phyloP scores from a whole-genome alignment of 495 filamentous ascomycete species.

The Neurospora hispaniola region DNA sequence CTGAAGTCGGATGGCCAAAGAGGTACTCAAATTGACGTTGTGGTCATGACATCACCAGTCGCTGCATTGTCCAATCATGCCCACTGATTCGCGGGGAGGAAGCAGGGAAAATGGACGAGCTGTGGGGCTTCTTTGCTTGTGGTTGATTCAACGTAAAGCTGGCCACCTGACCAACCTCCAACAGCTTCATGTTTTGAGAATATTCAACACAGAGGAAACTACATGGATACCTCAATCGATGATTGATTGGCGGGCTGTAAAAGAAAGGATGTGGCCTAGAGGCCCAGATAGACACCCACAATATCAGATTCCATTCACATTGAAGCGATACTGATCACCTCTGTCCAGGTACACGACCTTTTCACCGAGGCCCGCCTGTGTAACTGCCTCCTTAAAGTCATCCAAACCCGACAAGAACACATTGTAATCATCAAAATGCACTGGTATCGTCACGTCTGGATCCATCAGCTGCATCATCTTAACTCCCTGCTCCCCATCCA shows the following conservation, averaged over 20 bases:
- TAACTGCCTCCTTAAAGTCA: slow-evolving; percentile 50
- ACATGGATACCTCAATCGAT: too few species aligned
- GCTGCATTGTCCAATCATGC: not conserved
- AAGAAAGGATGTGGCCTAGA: too few species aligned
- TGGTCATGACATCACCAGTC: not conserved
- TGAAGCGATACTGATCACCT: slow-evolving; percentile 47
- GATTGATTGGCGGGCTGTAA: too few species aligned
- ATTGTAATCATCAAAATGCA: slow-evolving; percentile 62
- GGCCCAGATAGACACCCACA: too few species aligned
- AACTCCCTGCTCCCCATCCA: slow-evolving; percentile 57
- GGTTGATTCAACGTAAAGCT: not conserved
- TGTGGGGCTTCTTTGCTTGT: not conserved
- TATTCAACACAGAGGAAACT: too few species aligned
- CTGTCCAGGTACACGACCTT: slow-evolving; percentile 54
- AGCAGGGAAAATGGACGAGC: too few species aligned
- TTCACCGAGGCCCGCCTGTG: slow-evolving; percentile 37
- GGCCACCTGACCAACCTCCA: not conserved
- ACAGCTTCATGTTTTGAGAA: not conserved
- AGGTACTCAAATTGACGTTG: not conserved
- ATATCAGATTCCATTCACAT: slow-evolving; percentile 19
- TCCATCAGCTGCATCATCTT: slow-evolving; percentile 48
- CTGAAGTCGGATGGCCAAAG: not conserved
- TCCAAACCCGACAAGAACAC: slow-evolving; percentile 47
- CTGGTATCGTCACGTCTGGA: slow-evolving; percentile 56
- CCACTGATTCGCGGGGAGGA: not conserved